Evolutionary conservation across 495 filamentous ascomycete genomes (phyloP).

Genomic region (Peziza echinospora): DNA sequence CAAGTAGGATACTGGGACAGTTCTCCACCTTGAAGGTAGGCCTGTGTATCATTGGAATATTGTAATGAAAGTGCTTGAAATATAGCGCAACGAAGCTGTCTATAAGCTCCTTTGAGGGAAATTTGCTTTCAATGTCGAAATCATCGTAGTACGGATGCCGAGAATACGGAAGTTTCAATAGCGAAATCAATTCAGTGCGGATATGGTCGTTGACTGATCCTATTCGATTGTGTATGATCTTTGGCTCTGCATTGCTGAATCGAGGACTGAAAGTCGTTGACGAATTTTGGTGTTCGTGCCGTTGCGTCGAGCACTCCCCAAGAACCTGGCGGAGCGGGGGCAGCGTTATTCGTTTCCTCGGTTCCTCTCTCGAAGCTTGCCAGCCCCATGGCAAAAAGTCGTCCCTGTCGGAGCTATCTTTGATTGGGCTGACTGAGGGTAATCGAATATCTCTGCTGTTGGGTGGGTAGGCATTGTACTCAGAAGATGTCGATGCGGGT

Average conservation of each 20-base stretch:
- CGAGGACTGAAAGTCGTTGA: conserved; percentile 3
- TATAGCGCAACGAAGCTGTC: conserved; percentile 18
- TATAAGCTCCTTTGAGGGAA: conserved; percentile 14
- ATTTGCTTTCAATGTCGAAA: conserved; percentile 13
- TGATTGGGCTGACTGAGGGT: conserved; percentile 16
- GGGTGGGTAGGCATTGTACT: conserved; percentile 5
- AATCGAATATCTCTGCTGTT: conserved; percentile 11
- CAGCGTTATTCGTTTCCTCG: conserved; percentile 14
- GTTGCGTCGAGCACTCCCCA: conserved; percentile 4
- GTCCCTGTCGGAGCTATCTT: conserved; percentile 12
- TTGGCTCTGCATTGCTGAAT: not conserved
- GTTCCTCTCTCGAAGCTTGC: conserved; percentile 12
- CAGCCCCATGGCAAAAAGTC: conserved; percentile 19
- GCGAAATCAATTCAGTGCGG: conserved; percentile 14
- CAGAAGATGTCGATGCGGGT: conserved; percentile 8
- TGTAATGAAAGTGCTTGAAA: conserved; percentile 20
- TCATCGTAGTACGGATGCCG: conserved; percentile 14
- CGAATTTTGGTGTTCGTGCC: conserved; percentile 7
- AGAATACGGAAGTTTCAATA: conserved; percentile 14
- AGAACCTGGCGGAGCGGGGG: conserved; percentile 17
- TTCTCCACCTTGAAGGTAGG: conserved; percentile 17
- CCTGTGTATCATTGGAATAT: conserved; percentile 19
- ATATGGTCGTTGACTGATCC: conserved; percentile 12
- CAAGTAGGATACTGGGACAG: conserved; percentile 17
- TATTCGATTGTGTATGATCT: conserved; percentile 2